Conservation (phyloP, 495 filamentous ascomycete species). For the Recurvomyces mirabilis region DNA sequence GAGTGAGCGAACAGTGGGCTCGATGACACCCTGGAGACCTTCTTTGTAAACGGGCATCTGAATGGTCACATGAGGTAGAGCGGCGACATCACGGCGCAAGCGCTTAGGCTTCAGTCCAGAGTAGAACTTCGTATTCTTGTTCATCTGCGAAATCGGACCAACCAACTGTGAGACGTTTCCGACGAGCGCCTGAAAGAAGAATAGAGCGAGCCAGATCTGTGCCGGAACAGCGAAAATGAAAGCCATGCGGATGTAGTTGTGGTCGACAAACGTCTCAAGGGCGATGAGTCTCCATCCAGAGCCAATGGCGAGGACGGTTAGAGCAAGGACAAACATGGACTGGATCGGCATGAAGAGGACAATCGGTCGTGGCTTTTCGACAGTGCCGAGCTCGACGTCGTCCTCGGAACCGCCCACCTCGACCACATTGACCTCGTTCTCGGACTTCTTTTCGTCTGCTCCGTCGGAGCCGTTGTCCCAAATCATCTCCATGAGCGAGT, state of each 20-base stretch:
- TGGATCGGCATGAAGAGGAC: slow-evolving; percentile 40
- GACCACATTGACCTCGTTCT: slow-evolving; percentile 23
- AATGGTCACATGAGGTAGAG: slow-evolving; percentile 58
- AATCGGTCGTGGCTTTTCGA: slow-evolving; percentile 35
- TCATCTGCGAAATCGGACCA: slow-evolving; percentile 47
- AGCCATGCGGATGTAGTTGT: slow-evolving; percentile 36
- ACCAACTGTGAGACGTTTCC: slow-evolving; percentile 46
- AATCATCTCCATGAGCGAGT: slow-evolving; percentile 55
- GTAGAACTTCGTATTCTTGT: slow-evolving; percentile 48
- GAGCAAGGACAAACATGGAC: slow-evolving; percentile 38
- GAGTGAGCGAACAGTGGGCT: slow-evolving; percentile 49
- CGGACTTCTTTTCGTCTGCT: slow-evolving; percentile 32
- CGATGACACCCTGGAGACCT: slow-evolving; percentile 50
- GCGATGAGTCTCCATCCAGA: slow-evolving; percentile 45
- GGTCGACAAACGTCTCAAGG: slow-evolving; percentile 42
- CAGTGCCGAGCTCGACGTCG: slow-evolving; percentile 27
- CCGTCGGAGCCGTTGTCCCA: slow-evolving; percentile 33
- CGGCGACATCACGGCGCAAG: slow-evolving; percentile 36
- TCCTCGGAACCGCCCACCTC: slow-evolving; percentile 30
- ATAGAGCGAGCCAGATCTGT: slow-evolving; percentile 49
- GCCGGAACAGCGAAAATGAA: slow-evolving; percentile 37
- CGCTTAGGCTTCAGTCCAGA: slow-evolving; percentile 40
- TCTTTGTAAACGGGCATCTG: slow-evolving; percentile 72
- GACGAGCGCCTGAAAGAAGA: slow-evolving; percentile 51
- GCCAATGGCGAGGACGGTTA: slow-evolving; percentile 44